Conservation (phyloP, 148 eudicot genomes). For the Pharnaceum exiguum region DNA sequence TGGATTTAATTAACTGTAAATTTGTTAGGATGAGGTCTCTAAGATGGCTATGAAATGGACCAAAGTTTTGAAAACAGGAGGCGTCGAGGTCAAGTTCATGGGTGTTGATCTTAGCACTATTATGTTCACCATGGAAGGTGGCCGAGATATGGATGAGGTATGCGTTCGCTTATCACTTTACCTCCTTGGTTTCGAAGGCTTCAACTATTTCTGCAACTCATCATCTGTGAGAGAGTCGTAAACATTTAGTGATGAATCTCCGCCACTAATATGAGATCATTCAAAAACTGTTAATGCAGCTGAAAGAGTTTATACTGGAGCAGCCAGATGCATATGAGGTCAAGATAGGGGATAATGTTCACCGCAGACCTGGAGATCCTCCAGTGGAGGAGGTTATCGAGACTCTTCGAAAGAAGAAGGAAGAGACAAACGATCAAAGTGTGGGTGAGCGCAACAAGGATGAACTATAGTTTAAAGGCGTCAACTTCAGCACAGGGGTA, state of each 20-base stretch:
- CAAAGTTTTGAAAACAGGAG: slow-evolving; percentile 71
- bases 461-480: slow-evolving; percentile 35
- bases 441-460: slow-evolving; percentile 29
- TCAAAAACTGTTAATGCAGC: slow-evolving; percentile 31
- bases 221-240: background rate
- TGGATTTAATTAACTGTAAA: background rate
- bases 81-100: slow-evolving; percentile 61
- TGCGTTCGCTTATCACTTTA: background rate
- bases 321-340: slow-evolving; percentile 89
- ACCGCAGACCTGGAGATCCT: slow-evolving; percentile 86
- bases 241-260: background rate
- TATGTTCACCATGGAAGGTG: slow-evolving; percentile 83
- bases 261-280: too few relatives aligned
- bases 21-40: slow-evolving; percentile 61
- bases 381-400: slow-evolving; percentile 68
- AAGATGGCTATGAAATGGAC: slow-evolving; percentile 78
- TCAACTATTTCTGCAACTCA: background rate
- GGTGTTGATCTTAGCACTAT: slow-evolving; percentile 73
- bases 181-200: background rate
- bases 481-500: too few relatives aligned
- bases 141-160: slow-evolving; percentile 80
- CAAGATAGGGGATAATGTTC: slow-evolving; percentile 71
- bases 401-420: slow-evolving; percentile 36
- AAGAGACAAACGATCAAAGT: slow-evolving; percentile 2
- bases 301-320: slow-evolving; percentile 67